A percentile compares a stretch with the other conserved stretches of the same genome.
These are phyloP conservation scores for Trichoderma pleuroti DNA, from an alignment of 2,329 filamentous ascomycete genomes.

Conservation along the genomic window DNA sequence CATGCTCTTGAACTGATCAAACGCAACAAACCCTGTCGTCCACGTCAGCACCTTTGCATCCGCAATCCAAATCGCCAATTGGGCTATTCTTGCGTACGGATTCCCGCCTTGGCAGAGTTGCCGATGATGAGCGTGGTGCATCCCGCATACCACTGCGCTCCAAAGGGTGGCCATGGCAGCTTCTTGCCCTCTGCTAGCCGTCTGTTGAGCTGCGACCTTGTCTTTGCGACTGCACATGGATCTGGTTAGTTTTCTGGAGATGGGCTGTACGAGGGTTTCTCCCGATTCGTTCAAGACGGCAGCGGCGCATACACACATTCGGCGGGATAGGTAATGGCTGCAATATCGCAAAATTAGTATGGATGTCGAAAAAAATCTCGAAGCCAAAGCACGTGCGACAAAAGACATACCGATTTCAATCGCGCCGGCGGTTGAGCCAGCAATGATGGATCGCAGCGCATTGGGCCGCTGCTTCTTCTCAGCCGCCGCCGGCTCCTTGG, in stretches of 20 bases:
- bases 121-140: constrained; percentile 96
- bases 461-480: constrained; percentile 59
- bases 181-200: constrained; percentile 77
- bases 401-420: constrained; percentile 75
- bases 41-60: background rate
- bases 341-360: background rate
- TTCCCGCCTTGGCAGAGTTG: constrained; percentile 93
- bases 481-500: constrained; percentile 25
- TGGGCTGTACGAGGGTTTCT: background rate
- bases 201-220: constrained; percentile 86
- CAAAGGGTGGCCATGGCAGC: constrained; percentile 92
- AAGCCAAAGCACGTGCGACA: constrained; percentile 1
- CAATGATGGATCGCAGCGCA: constrained; percentile 82
- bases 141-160: constrained; percentile 92
- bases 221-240: constrained; percentile 72
- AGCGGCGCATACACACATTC: constrained; percentile 62
- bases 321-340: constrained; percentile 85
- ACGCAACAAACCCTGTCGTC: constrained; percentile 70
- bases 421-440: constrained; percentile 88
- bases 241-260: constrained; percentile 3
- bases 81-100: constrained; percentile 57
- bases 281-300: background rate
- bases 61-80: background rate
- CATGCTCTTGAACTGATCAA: constrained; percentile 86
- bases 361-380: background rate